Conservation (phyloP, 1,139 yeast species). For the Candida sp. region DNA sequence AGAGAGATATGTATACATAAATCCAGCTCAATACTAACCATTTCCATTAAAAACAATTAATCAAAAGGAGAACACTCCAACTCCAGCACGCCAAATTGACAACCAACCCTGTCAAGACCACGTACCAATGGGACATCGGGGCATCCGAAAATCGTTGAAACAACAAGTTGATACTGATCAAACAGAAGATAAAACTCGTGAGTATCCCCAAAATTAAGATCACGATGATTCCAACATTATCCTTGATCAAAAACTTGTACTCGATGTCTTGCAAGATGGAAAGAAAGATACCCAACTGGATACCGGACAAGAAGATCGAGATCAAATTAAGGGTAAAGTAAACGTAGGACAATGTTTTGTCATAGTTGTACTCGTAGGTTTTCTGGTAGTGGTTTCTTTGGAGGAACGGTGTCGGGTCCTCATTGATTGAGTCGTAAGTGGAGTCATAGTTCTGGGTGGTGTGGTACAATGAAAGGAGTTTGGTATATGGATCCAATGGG, state of each 20-base stretch:
- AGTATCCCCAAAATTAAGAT: slow-evolving; percentile 37
- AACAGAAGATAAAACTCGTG: slow-evolving; percentile 36
- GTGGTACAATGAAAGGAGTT: slow-evolving; percentile 11
- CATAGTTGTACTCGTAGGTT: slow-evolving; percentile 38
- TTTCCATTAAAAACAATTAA: slow-evolving; percentile 5
- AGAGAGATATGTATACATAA: background rate
- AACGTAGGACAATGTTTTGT: slow-evolving; percentile 38
- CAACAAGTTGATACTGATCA: slow-evolving; percentile 35
- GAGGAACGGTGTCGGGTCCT: slow-evolving; percentile 28
- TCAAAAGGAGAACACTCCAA: slow-evolving; percentile 19
- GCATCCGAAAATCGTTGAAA: slow-evolving; percentile 30
- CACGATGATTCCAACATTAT: slow-evolving; percentile 39
- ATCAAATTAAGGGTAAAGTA: slow-evolving; percentile 41
- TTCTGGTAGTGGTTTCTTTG: slow-evolving; percentile 22
- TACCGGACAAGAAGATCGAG: slow-evolving; percentile 44
- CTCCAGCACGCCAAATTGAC: slow-evolving; percentile 30
- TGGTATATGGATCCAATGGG: slow-evolving; percentile 15
- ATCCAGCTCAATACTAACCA: background rate
- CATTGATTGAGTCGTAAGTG: slow-evolving; percentile 38
- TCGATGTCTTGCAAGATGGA: slow-evolving; percentile 30
- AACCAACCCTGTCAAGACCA: slow-evolving; percentile 34
- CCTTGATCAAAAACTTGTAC: slow-evolving; percentile 26
- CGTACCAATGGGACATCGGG: slow-evolving; percentile 29
- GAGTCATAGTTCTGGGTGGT: slow-evolving; percentile 8
- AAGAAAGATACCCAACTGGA: slow-evolving; percentile 47